These are phyloP conservation scores for Mycotypha africana DNA, from an alignment of 371 early-diverging fungal species.

Conservation along the genomic window DNA sequence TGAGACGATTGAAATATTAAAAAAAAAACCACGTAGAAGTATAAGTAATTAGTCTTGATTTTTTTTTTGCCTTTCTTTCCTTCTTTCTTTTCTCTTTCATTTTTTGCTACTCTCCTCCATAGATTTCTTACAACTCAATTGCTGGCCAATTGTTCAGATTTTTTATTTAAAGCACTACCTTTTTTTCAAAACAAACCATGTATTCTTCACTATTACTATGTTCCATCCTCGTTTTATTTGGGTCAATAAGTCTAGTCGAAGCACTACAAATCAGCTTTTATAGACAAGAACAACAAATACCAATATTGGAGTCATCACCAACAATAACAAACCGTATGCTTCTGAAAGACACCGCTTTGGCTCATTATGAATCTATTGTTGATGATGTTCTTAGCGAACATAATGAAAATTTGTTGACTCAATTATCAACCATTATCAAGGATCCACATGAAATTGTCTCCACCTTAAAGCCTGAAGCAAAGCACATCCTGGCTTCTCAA, in stretches of 20 bases:
- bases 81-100: not conserved
- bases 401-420: conserved; percentile 11
- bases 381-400: conserved; percentile 17
- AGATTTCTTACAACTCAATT: conserved; percentile 4
- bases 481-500: not conserved
- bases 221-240: not conserved
- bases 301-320: too few species aligned
- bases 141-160: conserved; percentile 14
- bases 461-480: conserved; percentile 9
- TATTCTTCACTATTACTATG: conserved; percentile 1
- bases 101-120: not conserved
- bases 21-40: not conserved
- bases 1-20: not conserved
- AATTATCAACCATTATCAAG: conserved; percentile 10
- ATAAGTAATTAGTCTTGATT: not conserved
- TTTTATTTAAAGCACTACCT: not conserved
- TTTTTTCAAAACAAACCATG: not conserved
- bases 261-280: not conserved
- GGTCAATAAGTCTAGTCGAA: not conserved
- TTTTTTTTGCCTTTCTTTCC: not conserved
- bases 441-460: conserved; percentile 5
- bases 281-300: not conserved
- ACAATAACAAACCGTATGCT: too few species aligned
- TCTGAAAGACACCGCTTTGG: conserved; percentile 11
- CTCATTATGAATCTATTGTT: conserved; percentile 13